Evolutionary conservation across 371 early-diverging fungal genomes (phyloP).

Genomic region (Mucor velutinosus): DNA sequence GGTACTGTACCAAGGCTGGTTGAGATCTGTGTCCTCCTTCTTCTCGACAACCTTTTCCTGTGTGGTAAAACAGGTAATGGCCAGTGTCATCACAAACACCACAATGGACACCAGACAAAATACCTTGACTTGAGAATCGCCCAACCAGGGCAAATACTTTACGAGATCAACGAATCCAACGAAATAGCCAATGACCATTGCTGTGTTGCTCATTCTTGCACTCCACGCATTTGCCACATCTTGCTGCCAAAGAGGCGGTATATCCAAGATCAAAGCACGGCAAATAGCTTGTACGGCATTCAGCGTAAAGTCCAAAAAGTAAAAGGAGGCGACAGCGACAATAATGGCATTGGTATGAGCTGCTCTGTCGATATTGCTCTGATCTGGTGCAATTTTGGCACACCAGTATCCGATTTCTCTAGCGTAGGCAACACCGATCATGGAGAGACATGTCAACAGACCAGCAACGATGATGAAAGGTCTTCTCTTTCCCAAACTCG

Average conservation of each 20-base stretch:
- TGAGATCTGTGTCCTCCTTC: conserved; percentile 24
- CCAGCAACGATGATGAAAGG: conserved; percentile 67
- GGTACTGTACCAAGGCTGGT: conserved; percentile 53
- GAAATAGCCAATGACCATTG: conserved; percentile 71
- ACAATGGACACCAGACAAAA: conserved; percentile 65
- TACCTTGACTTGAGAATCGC: conserved; percentile 68
- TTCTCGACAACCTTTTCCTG: conserved; percentile 43
- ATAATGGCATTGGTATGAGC: conserved; percentile 47
- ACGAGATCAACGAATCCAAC: conserved; percentile 70
- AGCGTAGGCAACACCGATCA: conserved; percentile 71
- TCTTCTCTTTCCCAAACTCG: conserved; percentile 60
- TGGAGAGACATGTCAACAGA: conserved; percentile 57
- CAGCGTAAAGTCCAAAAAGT: conserved; percentile 72
- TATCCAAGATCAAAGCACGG: conserved; percentile 74
- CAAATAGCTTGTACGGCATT: conserved; percentile 68
- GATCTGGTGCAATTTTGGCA: not conserved
- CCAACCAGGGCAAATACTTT: conserved; percentile 61
- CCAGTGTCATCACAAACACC: conserved; percentile 54
- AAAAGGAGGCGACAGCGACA: conserved; percentile 70
- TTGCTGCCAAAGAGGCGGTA: conserved; percentile 66
- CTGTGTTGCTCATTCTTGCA: conserved; percentile 66
- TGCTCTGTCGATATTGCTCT: conserved; percentile 34
- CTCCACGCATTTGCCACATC: conserved; percentile 70
- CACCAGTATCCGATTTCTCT: conserved; percentile 45
- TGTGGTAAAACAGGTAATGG: conserved; percentile 58